Percentiles rank a stretch among this genome's conserved stretches.
Evolutionary conservation across 345 rosid genomes (phyloP).

Genomic region (Erucastrum elatum): DNA sequence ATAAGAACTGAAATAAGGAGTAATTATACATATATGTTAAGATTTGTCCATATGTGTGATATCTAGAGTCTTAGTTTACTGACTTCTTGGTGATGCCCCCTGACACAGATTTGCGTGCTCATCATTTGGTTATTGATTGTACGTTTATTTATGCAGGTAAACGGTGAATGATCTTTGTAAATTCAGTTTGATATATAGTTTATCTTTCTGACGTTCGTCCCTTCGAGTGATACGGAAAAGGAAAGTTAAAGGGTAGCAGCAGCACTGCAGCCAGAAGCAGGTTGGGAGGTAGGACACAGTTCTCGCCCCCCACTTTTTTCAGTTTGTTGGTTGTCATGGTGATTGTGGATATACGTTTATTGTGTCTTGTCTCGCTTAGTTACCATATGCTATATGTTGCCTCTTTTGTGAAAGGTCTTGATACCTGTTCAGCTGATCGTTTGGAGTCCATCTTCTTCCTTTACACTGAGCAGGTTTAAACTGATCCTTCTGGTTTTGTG

Average conservation of each 20-base stretch:
- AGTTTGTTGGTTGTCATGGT: slow-evolving; percentile 1
- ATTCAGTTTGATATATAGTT: not conserved
- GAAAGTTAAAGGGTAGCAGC: slow-evolving; percentile 90
- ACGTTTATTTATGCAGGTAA: slow-evolving; percentile 72
- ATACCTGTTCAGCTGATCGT: slow-evolving; percentile 95
- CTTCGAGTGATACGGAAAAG: slow-evolving; percentile 64
- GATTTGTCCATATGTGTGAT: not conserved
- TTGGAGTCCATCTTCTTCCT: slow-evolving; percentile 92
- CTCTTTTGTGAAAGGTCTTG: slow-evolving; percentile 66
- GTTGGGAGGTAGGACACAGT: slow-evolving; percentile 62
- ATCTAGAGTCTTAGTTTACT: slow-evolving; percentile 22
- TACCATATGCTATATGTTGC: slow-evolving; percentile 21
- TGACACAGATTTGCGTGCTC: slow-evolving; percentile 75
- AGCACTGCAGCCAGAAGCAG: slow-evolving; percentile 72
- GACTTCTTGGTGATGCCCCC: slow-evolving; percentile 76
- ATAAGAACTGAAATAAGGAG: not conserved
- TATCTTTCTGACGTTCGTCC: not conserved
- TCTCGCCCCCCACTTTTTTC: not conserved
- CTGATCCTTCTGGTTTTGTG: not conserved
- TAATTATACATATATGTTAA: not conserved
- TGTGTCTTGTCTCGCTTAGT: slow-evolving; percentile 6
- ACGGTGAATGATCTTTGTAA: slow-evolving; percentile 19
- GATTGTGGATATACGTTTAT: not conserved
- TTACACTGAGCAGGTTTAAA: slow-evolving; percentile 51
- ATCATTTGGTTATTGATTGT: slow-evolving; percentile 69